phyloP scores from a whole-genome alignment of 306 rosid species.

The Vachellia collinsii region DNA sequence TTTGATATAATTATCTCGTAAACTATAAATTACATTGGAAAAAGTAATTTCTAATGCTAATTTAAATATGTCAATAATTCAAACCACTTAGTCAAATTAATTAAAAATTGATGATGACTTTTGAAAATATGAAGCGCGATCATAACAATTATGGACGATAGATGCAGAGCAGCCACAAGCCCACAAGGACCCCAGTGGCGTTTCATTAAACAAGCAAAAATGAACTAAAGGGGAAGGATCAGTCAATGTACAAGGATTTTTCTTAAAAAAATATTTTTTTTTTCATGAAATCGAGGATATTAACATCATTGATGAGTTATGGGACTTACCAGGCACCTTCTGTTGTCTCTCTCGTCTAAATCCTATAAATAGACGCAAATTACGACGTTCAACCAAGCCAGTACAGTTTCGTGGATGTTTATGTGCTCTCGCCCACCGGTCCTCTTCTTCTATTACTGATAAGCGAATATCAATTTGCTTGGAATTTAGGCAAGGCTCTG shows the following conservation, averaged over 20 bases:
- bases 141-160: no score
- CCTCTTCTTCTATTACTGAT: neutral
- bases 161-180: neutral
- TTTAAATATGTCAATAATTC: no score
- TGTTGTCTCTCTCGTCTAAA: neutral
- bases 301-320: neutral
- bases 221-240: neutral
- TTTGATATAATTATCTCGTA: no score
- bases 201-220: neutral
- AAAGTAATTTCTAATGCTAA: no score
- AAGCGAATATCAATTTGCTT: no score
- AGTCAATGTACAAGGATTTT: neutral
- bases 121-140: neutral
- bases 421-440: neutral
- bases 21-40: no score
- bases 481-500: no score
- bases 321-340: no score
- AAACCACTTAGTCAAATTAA: neutral
- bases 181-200: neutral
- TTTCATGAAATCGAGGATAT: neutral
- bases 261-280: no score
- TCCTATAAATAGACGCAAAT: neutral
- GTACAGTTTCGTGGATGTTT: neutral
- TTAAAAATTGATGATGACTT: neutral
- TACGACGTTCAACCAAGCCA: neutral